Evolutionary conservation across 2,329 filamentous ascomycete genomes (phyloP).

Genomic region (Dothidotthia symphoricarpi): DNA sequence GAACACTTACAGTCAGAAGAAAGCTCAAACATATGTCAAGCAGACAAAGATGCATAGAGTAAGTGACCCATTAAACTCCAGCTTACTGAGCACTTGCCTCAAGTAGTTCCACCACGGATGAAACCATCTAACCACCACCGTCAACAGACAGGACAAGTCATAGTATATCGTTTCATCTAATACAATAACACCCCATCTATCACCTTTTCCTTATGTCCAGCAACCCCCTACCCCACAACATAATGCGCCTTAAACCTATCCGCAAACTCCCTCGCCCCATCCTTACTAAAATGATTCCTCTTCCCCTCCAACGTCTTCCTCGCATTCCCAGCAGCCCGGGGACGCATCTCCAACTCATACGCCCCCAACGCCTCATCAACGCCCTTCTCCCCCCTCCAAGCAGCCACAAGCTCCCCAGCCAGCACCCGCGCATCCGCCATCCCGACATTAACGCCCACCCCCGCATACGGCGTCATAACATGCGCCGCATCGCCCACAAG

Average conservation of each 20-base stretch:
- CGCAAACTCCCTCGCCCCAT: constrained; percentile 21
- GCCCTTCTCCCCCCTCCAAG: constrained; percentile 18
- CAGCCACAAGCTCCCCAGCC: constrained; percentile 30
- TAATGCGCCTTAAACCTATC: constrained; percentile 21
- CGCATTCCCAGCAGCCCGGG: constrained; percentile 17
- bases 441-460: constrained; percentile 60
- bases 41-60: too few relatives aligned
- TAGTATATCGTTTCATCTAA: too few relatives aligned
- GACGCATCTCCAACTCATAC: constrained; percentile 31
- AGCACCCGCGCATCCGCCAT: constrained; percentile 56
- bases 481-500: constrained; percentile 62
- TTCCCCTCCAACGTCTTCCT: constrained; percentile 23
- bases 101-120: too few relatives aligned
- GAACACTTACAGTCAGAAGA: too few relatives aligned
- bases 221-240: not conserved
- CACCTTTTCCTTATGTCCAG: too few relatives aligned
- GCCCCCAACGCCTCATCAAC: constrained; percentile 17
- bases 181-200: too few relatives aligned
- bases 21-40: too few relatives aligned
- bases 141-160: too few relatives aligned
- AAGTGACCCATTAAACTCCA: too few relatives aligned
- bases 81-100: too few relatives aligned
- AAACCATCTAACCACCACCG: too few relatives aligned
- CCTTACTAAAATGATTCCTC: constrained; percentile 19
- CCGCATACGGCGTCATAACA: constrained; percentile 58